These are phyloP conservation scores for Sarocladiaceae sp. DNA, from an alignment of 2,329 filamentous ascomycete species.

Conservation along the genomic window DNA sequence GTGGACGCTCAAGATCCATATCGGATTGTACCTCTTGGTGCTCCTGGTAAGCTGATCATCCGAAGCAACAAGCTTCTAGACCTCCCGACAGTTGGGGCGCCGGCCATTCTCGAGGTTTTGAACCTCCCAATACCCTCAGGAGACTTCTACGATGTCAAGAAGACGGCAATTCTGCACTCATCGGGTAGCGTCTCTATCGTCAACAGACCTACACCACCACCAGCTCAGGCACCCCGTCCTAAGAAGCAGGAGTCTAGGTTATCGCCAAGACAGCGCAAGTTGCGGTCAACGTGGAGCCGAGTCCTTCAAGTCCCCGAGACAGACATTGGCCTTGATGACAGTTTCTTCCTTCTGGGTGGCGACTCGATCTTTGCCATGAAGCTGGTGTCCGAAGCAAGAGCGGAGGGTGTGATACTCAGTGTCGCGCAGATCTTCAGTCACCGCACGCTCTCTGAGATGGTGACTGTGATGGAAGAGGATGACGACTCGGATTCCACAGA, in stretches of 20 bases:
- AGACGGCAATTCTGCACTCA: constrained; percentile 27
- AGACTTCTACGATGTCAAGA: constrained; percentile 32
- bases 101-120: constrained; percentile 15
- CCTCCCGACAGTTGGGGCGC: constrained; percentile 19
- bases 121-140: constrained; percentile 9
- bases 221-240: constrained; percentile 10
- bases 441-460: constrained; percentile 45
- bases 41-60: constrained; percentile 38
- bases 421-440: constrained; percentile 51
- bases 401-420: constrained; percentile 40
- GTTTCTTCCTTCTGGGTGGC: constrained; percentile 55
- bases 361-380: constrained; percentile 58
- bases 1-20: constrained; percentile 28
- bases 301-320: constrained; percentile 37
- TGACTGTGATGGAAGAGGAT: constrained; percentile 37
- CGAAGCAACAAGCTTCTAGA: constrained; percentile 21
- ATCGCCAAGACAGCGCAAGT: constrained; percentile 34
- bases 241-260: constrained; percentile 30
- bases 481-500: constrained; percentile 11
- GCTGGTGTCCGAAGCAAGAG: constrained; percentile 48
- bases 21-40: constrained; percentile 32
- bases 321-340: constrained; percentile 46
- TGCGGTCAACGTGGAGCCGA: constrained; percentile 42
- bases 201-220: not conserved
- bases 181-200: not conserved